Base-by-base conservation (phyloP, 768 basidiomycete genomes). In the Naganishia friedmannii region DNA sequence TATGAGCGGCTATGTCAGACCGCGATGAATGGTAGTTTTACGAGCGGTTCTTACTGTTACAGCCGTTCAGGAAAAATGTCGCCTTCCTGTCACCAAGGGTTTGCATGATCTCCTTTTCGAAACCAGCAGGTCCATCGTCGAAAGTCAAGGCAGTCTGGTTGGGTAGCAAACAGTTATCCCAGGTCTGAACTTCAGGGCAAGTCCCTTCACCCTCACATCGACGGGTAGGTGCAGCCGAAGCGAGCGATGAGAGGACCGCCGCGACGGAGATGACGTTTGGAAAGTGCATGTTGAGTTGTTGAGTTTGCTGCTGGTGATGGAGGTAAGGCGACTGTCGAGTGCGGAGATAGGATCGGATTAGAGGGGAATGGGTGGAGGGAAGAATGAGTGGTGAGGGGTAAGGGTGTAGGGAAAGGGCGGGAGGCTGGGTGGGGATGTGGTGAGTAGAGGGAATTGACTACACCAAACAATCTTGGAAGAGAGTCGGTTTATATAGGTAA, bases 41-140 rank as follows among this genome's bases (percentile, higher is more conserved):
- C 3, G 19, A 51, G 19, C 48, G n/a, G 23, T 7, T 23, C 60
- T 63, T 23, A 63, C 60, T 63, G 39, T 45, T 45, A 26, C 48
- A 51, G 12, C 60, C 60, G 26, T 63, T 63, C 39, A 63, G 12
- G 42, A 63, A 63, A 26, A 63, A 63, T 2, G 60, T 63, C 2
- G 23, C 60, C 26, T 63, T 63, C 9, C 23, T 26, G 32, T 58
- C 57, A 2, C 31, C 31, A 3, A 63, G 60, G 26, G 15, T 10
- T 6, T 45, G 8, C 8, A 29, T 2, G 26, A 63, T 63, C 21
- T 63, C 32, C 17, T 26, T 23, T 26, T 63, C 60, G 60, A 26
- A 63, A 3, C 17, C 37, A 29, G 10, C 21, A 12, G 60, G 60
- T 3, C 60, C 60, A 17, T 63, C 60, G 15, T 63, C 60, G 42